Evolutionary conservation across 139 green algal species (phyloP).

Genomic region (Chlamydomonas urium): DNA sequence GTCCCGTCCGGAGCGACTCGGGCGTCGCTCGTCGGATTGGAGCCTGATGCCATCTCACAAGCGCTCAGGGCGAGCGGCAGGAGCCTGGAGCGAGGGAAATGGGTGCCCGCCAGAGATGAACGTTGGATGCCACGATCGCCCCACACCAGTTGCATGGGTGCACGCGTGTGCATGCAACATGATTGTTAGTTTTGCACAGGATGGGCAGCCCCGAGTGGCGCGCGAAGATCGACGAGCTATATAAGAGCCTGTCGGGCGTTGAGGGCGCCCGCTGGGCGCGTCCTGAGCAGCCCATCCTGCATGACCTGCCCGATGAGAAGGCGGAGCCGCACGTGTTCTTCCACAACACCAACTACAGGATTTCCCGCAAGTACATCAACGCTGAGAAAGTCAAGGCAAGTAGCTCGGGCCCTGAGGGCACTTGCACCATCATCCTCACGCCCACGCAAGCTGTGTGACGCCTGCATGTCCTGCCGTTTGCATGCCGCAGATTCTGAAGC

Average conservation of each 20-base stretch:
- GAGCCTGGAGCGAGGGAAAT: too few relatives aligned
- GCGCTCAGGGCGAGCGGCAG: too few relatives aligned
- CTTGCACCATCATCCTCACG: neutral
- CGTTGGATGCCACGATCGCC: too few relatives aligned
- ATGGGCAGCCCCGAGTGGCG: slow-evolving; percentile 12
- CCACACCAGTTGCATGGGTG: too few relatives aligned
- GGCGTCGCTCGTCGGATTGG: too few relatives aligned
- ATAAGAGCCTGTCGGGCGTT: slow-evolving; percentile 12
- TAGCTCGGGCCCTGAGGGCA: neutral
- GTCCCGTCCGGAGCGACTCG: too few relatives aligned
- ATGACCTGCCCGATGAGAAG: slow-evolving; percentile 38
- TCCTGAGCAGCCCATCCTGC: slow-evolving; percentile 35
- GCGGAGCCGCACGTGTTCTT: slow-evolving; percentile 43
- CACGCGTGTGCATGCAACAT: neutral
- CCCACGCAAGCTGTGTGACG: neutral
- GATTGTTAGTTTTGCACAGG: neutral
- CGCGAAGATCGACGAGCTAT: slow-evolving; percentile 25
- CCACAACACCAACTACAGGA: slow-evolving; percentile 47
- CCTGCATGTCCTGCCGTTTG: neutral
- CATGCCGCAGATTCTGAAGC: slow-evolving; percentile 30
- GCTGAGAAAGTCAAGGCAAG: slow-evolving; percentile 49
- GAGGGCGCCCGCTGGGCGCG: slow-evolving; percentile 34
- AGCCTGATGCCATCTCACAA: too few relatives aligned
- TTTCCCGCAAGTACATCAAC: slow-evolving; percentile 48
- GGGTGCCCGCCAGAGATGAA: too few relatives aligned